Conservation (phyloP, 73 alveolate species). For the Paramecium caudatum region DNA sequence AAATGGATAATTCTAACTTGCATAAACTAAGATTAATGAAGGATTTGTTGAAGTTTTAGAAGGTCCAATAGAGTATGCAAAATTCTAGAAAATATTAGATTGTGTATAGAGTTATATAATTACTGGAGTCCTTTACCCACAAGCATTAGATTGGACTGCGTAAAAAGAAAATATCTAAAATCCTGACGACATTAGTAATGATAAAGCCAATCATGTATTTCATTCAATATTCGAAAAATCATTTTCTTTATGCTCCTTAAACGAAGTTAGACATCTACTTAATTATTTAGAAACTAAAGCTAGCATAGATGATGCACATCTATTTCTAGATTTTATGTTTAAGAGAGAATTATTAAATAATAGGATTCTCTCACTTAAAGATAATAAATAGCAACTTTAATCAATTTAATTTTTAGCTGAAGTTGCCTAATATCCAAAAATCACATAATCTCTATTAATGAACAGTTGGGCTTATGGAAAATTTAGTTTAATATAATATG, state of each 20-base stretch:
- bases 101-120: neutral
- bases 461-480: slow-evolving; percentile 51
- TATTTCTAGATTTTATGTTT: slow-evolving; percentile 9
- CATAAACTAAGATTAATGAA: neutral
- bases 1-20: neutral
- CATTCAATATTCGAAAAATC: neutral
- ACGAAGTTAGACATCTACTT: neutral
- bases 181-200: neutral
- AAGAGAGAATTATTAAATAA: neutral
- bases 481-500: neutral
- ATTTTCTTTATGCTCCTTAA: too few species aligned
- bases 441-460: neutral
- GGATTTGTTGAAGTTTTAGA: neutral
- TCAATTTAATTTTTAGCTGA: neutral
- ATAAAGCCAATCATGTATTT: neutral
- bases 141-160: neutral
- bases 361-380: neutral
- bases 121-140: neutral
- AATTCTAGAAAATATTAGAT: neutral
- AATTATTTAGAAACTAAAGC: slow-evolving; percentile 22
- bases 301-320: neutral
- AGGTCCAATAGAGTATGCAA: neutral
- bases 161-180: neutral
- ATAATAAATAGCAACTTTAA: neutral
- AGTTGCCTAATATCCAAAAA: neutral